Base-by-base conservation (phyloP, 1,284 basidiomycete species). In the Abortiporus biennis region DNA sequence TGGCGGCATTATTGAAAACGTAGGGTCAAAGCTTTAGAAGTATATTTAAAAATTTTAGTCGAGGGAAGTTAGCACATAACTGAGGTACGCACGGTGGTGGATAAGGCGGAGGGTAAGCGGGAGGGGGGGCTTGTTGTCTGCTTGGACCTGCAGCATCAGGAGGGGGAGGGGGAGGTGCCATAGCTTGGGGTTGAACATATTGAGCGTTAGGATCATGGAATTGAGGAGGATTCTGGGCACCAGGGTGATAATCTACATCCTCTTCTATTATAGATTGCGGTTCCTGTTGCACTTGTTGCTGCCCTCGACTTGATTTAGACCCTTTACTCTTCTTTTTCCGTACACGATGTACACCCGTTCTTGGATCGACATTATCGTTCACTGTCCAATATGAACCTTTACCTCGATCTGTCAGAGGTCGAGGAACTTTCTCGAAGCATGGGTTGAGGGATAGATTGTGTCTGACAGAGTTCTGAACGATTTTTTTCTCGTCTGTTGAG, bases 371-470 rank as follows among this genome's bases (percentile, higher is more conserved):
- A 50, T 85, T 84, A 52, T 90, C 86, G 55, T 90, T 89, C 45
- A 90, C 87, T 0, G 84, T 88, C 86, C 86, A 90, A 54, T 90
- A 90, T 0, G 86, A 89, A 19, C 86, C 86, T 56, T 90, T 90
- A 39, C 86, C 86, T 42, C 87, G 80, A 55, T 93, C 91, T 13
- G 90, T 91, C 42, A 92, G 72, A 12, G 91, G 89, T 15, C 91
- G 80, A 1, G 91, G 81, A 9, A 93, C 86, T 62, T 93, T 93
- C 61, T 92, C 84, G 59, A 94, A 94, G 54, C 90, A 93, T 48
- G 92, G 90, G 60, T 95, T 95, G 48, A 95, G 74, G 6, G 90
- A 93, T 16, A 96, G 74, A 55, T 94, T 95, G 66, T 95, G 92
- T 37, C 92, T 83, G 51, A 96, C 92, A 31, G 92, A 95, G 62